Base-by-base conservation (phyloP, 2,329 filamentous ascomycete genomes). In the Fusarium nelsonii region DNA sequence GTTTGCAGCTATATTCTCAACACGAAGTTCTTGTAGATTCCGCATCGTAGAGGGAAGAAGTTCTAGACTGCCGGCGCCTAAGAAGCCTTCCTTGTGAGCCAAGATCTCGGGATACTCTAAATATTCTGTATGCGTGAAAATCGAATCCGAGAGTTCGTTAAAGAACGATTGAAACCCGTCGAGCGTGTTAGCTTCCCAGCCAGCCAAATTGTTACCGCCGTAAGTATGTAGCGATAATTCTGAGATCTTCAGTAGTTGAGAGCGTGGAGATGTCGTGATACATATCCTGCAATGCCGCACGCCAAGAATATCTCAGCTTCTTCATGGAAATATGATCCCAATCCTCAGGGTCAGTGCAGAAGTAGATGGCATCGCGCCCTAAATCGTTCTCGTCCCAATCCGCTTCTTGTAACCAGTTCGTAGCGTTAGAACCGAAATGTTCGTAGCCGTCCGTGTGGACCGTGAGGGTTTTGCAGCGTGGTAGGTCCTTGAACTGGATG, bases 91-190 rank as follows among this genome's bases (percentile, higher is more conserved):
- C 1, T 53, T 23, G 3, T 52, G 39, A 15, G 45, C 55, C 1
- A 34, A 8, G 10, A 68, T 33, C 14, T 56, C 41, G 3, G 68
- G 30, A 1, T 9, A n/a, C 4, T 64, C 18, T 2, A 68, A 6
- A 2, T 8, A 18, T 2, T 11, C 44, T 0, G 45, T 14, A 8
- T 55, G 50, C 0, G 2, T 11, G 0, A 68, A 20, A 10, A 65
- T 2, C 2, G 8, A 12, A 0, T 4, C 2, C 3, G 49, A 23
- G 4, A 68, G 1, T 3, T 64, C 40, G 1, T 41, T 28, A 23
- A 68, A 68, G 18, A 68, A 68, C 5, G 9, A 20, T 15, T 52
- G 28, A 8, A 55, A 68, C 1, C 65, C 64, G 1, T 33, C 26
- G 12, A 68, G 14, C 6, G 41, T 60, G 3, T 48, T 53, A 4